phyloP scores from a whole-genome alignment of 1,284 basidiomycete species.

The Leccinum pallidistipes region DNA sequence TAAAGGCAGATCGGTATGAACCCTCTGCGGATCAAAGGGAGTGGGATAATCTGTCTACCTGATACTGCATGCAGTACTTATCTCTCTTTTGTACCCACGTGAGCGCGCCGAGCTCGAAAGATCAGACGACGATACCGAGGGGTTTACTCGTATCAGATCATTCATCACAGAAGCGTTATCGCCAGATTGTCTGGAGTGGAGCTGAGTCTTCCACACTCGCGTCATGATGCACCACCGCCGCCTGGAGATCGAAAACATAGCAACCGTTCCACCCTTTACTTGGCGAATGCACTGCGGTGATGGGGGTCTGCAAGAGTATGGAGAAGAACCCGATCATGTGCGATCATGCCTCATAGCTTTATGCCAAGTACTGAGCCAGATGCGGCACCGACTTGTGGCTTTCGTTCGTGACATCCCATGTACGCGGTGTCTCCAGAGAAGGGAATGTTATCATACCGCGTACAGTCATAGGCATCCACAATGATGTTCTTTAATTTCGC shows the following conservation, averaged over 20 bases:
- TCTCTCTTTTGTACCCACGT: not conserved
- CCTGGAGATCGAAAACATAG: not conserved
- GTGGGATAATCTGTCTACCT: not conserved
- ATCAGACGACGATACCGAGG: not conserved
- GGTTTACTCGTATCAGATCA: not conserved
- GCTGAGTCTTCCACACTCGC: not conserved
- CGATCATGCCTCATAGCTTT: not conserved
- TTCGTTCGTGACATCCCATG: not conserved
- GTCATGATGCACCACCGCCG: not conserved
- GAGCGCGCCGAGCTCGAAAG: not conserved
- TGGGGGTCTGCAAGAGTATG: not conserved
- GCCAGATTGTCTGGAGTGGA: not conserved
- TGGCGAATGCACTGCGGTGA: not conserved
- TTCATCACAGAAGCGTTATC: not conserved
- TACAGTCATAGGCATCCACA: not conserved
- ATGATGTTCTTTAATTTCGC: not conserved
- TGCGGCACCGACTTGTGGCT: not conserved
- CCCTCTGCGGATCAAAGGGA: not conserved
- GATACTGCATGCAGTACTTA: not conserved
- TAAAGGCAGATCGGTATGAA: constrained; percentile 60
- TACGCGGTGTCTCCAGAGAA: not conserved
- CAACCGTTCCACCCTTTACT: not conserved
- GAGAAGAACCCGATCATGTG: not conserved
- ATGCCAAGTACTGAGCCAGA: not conserved
- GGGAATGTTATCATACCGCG: not conserved